Conservation (phyloP, 2,329 filamentous ascomycete genomes). For the Sclerotinia glacialis region DNA sequence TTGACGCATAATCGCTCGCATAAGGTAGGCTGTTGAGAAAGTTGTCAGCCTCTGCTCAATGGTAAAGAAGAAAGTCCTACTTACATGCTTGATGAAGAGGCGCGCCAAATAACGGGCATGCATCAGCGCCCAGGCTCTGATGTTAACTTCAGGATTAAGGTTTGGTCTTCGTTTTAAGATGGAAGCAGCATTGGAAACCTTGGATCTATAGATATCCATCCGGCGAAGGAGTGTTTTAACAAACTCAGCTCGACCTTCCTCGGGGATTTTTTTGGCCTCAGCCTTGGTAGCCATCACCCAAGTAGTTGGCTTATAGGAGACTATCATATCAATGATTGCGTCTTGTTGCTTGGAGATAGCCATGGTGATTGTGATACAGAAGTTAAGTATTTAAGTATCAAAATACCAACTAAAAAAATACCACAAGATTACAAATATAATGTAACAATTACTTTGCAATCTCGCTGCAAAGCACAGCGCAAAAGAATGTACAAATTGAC, state of each 20-base stretch:
- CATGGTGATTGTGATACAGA: neutral
- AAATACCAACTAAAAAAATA: neutral
- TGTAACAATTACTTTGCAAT: neutral
- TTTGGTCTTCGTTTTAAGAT: neutral
- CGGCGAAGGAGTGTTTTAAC: neutral
- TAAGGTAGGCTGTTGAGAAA: neutral
- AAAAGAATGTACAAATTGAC: neutral
- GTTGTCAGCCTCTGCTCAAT: neutral
- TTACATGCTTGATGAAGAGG: conserved; percentile 15
- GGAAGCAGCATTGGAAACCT: neutral
- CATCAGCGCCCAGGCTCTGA: neutral
- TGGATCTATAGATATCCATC: neutral
- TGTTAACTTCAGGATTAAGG: neutral
- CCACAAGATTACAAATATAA: neutral
- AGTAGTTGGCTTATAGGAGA: neutral
- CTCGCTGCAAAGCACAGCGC: accelerated
- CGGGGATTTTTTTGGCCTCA: neutral
- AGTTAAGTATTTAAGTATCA: neutral
- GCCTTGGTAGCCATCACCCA: neutral
- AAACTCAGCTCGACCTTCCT: neutral
- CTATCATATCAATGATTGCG: neutral
- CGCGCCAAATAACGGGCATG: neutral
- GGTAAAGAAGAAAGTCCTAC: neutral
- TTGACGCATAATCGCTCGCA: conserved; percentile 8
- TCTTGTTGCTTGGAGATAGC: neutral